A percentile compares a stretch with the other conserved stretches of the same genome.
These are phyloP conservation scores for Sporisorium iseilematis-ciliati DNA, from an alignment of 1,284 basidiomycete genomes.

Conservation along the genomic window DNA sequence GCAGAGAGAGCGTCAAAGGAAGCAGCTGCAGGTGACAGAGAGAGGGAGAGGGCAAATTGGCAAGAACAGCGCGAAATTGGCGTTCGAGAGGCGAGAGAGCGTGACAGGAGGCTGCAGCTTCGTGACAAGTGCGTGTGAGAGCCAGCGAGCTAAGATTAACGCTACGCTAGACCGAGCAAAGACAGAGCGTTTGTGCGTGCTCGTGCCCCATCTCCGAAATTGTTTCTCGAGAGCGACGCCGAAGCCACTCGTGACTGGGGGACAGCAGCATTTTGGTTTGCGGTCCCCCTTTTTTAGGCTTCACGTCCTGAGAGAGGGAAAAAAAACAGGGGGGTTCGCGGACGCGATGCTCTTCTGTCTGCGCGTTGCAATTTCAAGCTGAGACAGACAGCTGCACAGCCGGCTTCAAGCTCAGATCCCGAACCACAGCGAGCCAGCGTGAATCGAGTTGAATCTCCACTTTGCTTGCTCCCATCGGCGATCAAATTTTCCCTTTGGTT, in stretches of 20 bases:
- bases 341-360: background rate
- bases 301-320: background rate
- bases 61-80: background rate
- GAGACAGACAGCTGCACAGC: too few relatives aligned
- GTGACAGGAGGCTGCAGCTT: conserved; percentile 4
- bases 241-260: too few relatives aligned
- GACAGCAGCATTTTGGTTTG: too few relatives aligned
- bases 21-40: background rate
- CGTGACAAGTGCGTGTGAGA: background rate
- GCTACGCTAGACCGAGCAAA: too few relatives aligned
- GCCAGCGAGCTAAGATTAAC: background rate
- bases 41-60: background rate
- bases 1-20: background rate
- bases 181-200: too few relatives aligned
- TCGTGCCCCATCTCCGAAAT: too few relatives aligned
- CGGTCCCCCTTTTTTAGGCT: background rate
- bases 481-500: background rate
- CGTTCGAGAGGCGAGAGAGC: background rate
- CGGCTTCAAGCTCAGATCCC: too few relatives aligned
- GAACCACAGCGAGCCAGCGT: too few relatives aligned
- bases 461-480: background rate
- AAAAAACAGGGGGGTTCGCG: background rate
- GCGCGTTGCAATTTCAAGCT: background rate
- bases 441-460: background rate
- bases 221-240: too few relatives aligned